Conservation (phyloP, 164 flowering plant species). For the Sextonia rubra region DNA sequence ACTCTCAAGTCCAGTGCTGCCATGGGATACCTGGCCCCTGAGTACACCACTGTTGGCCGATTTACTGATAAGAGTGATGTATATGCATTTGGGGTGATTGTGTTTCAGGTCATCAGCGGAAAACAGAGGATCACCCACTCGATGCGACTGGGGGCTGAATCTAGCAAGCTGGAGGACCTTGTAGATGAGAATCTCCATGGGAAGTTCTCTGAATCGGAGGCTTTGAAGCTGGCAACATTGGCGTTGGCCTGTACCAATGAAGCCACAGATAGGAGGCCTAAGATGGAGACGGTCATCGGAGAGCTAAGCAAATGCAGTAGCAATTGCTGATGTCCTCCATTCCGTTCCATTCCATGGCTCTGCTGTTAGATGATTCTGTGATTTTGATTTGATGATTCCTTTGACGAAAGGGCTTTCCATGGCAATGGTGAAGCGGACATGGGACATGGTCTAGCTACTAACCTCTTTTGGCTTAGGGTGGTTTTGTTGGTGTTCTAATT, state of each 20-base stretch:
- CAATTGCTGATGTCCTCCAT: background rate
- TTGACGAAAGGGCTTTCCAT: background rate
- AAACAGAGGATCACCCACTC: constrained; percentile 38
- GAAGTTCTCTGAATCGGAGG: constrained; percentile 62
- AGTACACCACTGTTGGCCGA: constrained; percentile 80
- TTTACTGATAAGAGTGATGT: constrained; percentile 88
- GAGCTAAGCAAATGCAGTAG: constrained; percentile 32
- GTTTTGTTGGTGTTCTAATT: constrained; percentile 2
- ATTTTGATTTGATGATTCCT: background rate
- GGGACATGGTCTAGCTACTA: background rate
- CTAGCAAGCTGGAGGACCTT: constrained; percentile 47
- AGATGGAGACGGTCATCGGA: constrained; percentile 51
- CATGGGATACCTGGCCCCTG: constrained; percentile 96
- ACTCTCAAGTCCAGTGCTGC: constrained; percentile 90
- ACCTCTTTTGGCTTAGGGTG: no score
- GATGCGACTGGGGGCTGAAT: constrained; percentile 47
- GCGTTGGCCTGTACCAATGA: constrained; percentile 76
- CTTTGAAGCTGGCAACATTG: constrained; percentile 45
- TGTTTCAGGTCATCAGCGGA: constrained; percentile 75
- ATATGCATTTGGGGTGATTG: constrained; percentile 81
- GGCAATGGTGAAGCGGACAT: background rate
- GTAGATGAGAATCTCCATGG: constrained; percentile 67
- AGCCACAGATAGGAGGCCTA: constrained; percentile 56
- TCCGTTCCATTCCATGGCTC: background rate
- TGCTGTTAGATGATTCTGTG: no score